phyloP scores from a whole-genome alignment of 108 stramenopile genomes.

The Fistulifera pelliculosa region DNA sequence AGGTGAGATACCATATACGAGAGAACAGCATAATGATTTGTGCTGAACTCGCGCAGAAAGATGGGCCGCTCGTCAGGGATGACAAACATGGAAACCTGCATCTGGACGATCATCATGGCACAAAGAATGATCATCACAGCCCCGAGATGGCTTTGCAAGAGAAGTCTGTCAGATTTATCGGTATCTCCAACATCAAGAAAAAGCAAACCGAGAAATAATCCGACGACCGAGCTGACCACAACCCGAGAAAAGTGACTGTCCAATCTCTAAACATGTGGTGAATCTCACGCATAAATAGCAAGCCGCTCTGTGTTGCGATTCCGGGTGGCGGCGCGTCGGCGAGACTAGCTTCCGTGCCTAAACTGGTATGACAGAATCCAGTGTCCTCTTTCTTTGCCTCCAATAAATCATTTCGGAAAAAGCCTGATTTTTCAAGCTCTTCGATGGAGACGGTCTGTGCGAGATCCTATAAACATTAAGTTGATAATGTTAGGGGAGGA shows the following conservation, averaged over 20 bases:
- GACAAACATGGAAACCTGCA: too few relatives aligned
- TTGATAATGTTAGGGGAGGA: too few relatives aligned
- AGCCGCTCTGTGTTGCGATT: conserved; percentile 21
- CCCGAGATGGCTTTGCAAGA: too few relatives aligned
- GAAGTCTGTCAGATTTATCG: conserved; percentile 1
- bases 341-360: too few relatives aligned
- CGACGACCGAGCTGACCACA: conserved; percentile 36
- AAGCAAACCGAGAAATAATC: conserved; percentile 44
- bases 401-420: background rate
- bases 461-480: too few relatives aligned
- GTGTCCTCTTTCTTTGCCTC: too few relatives aligned
- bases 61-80: background rate
- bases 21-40: conserved; percentile 52
- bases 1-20: too few relatives aligned
- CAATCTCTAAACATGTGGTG: conserved; percentile 29
- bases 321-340: conserved; percentile 18
- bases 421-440: background rate
- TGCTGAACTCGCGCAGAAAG: conserved; percentile 70
- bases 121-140: too few relatives aligned
- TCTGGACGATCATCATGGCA: too few relatives aligned
- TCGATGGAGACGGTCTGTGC: background rate
- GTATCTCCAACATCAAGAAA: conserved; percentile 42
- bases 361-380: too few relatives aligned
- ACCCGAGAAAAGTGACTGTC: conserved; percentile 33
- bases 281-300: conserved; percentile 43